Base-by-base conservation (phyloP, 2,329 filamentous ascomycete genomes). In the Karstenula rhodostoma region DNA sequence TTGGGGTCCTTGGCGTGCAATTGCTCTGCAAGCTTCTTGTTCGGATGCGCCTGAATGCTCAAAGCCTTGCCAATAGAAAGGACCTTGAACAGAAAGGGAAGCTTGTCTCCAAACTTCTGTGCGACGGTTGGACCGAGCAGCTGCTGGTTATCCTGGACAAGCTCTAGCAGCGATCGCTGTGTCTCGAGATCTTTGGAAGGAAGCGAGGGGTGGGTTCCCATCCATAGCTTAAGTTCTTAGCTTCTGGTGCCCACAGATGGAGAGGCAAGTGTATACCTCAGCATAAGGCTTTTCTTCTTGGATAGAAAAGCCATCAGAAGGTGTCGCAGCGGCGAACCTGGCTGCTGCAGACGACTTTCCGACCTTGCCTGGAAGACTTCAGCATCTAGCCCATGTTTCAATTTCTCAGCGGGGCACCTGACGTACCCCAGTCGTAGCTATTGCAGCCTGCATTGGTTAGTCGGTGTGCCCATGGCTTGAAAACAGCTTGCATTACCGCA, bases 61-160 rank as follows among this genome's bases (percentile, higher is more conserved):
- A 99, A 86, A 12, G 95, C 95, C 79, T 98, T 99, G 80, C 90
- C 89, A 81, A 98, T 95, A 33, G 93, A 97, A 29, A 99, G 86
- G 19, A 99, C 94, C 81, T 99, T 99, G 89, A 99, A 96, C 58
- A 99, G 86, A 79, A 98, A 99, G 0, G 95, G 95, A 0, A 99
- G 86, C 79, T 92, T 96, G 68, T 88, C 83, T 62, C 87, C 89
- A 77, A 94, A 98, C 74, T 87, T 89, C 63, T 90, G 85, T 47
- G 86, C 85, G 60, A 98, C 87, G 15, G 91, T 86, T 0, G 84
- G 77, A 0, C 92, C 92, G 67, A 99, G 86, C 53, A 99, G 86
- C 23, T 89, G 88, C 73, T 93, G 86, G 81, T 98, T 97, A 69
- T 94, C 91, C 75, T 92, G 84, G 56, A 97, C 89, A 48, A 98